Percentiles rank a stretch among this genome's conserved stretches.
Evolutionary conservation across 1,284 basidiomycete genomes (phyloP).

Genomic region (Ustilago curta): DNA sequence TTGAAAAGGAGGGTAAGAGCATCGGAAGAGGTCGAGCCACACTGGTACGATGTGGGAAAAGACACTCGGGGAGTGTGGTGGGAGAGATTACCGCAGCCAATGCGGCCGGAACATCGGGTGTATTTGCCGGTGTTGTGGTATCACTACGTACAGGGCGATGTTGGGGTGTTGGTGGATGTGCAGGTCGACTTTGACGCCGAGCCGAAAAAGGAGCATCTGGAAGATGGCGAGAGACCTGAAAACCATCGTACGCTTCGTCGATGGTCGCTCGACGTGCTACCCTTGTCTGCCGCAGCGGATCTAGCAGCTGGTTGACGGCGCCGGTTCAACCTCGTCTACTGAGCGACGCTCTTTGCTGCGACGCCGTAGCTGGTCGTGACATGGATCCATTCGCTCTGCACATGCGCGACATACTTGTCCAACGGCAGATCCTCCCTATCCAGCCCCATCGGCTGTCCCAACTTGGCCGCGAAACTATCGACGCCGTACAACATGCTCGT

Average conservation of each 20-base stretch:
- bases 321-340: no score
- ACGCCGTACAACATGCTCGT: conserved; percentile 51
- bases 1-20: background rate
- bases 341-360: no score
- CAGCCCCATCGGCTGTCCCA: conserved; percentile 46
- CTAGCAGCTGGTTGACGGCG: no score
- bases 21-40: conserved; percentile 6
- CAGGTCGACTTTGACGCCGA: conserved; percentile 17
- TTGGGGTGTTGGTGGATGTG: conserved; percentile 5
- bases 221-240: conserved; percentile 13
- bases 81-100: background rate
- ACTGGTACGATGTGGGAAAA: background rate
- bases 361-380: conserved; percentile 3
- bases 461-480: conserved; percentile 39
- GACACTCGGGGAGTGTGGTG: background rate
- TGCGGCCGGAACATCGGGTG: conserved; percentile 24
- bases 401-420: conserved; percentile 29
- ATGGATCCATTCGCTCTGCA: conserved; percentile 39
- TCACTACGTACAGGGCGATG: background rate
- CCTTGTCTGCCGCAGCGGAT: background rate
- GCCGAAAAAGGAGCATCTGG: background rate
- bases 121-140: conserved; percentile 5
- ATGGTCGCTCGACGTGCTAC: conserved; percentile 13
- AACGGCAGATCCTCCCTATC: conserved; percentile 47
- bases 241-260: conserved; percentile 14